These are phyloP conservation scores for Peterozyma toletana DNA, from an alignment of 805 yeast genomes.

Conservation along the genomic window DNA sequence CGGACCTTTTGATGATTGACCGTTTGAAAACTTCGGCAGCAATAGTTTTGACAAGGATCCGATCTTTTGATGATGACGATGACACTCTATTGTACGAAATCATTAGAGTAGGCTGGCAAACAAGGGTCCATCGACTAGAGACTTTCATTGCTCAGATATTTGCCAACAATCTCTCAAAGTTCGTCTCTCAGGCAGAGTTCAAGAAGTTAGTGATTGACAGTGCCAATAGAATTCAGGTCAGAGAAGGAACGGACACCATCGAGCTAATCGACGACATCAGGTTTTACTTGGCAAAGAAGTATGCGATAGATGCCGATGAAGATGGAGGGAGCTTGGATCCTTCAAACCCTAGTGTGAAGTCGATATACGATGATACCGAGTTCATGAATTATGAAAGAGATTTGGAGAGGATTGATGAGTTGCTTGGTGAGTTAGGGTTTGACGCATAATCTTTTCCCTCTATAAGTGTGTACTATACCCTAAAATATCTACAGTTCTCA, in stretches of 20 bases:
- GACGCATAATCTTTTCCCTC: slow-evolving; percentile 35
- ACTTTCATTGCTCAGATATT: slow-evolving; percentile 51
- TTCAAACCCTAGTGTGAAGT: slow-evolving; percentile 8
- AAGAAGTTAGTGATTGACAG: slow-evolving; percentile 27
- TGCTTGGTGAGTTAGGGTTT: slow-evolving; percentile 29
- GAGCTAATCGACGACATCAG: slow-evolving; percentile 75
- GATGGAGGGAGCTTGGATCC: slow-evolving; percentile 6
- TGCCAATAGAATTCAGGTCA: slow-evolving; percentile 45
- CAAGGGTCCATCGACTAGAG: slow-evolving; percentile 58
- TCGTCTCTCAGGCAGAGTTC: slow-evolving; percentile 29
- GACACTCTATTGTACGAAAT: slow-evolving; percentile 42
- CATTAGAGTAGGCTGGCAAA: slow-evolving; percentile 60
- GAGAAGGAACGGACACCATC: slow-evolving; percentile 75
- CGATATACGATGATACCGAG: slow-evolving; percentile 10
- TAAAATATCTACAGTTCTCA: too few species aligned
- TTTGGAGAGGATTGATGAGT: slow-evolving; percentile 28
- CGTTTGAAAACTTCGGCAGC: slow-evolving; percentile 61
- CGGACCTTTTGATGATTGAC: slow-evolving; percentile 56
- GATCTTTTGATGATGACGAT: slow-evolving; percentile 14
- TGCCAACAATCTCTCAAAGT: slow-evolving; percentile 39
- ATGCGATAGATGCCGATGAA: slow-evolving; percentile 20
- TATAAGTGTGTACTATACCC: too few species aligned
- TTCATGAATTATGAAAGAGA: slow-evolving; percentile 29
- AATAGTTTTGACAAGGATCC: slow-evolving; percentile 29
- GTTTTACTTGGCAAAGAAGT: slow-evolving; percentile 43